These are phyloP conservation scores for Kazachstania psychrophila DNA, from an alignment of 805 yeast genomes.

Conservation along the genomic window DNA sequence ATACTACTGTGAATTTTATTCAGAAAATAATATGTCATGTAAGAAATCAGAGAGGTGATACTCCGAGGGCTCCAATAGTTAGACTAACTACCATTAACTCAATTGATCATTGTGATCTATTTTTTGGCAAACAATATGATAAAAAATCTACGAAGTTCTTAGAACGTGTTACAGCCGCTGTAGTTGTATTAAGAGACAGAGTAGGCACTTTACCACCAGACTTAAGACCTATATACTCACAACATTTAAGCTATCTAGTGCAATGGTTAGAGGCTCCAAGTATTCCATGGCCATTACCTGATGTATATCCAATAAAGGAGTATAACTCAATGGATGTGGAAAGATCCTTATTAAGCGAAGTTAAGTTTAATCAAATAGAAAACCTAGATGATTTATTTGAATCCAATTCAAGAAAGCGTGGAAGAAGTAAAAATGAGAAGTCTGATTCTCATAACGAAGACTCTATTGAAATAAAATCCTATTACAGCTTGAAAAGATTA, in stretches of 20 bases:
- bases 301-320: slow-evolving; percentile 50
- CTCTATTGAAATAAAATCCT: slow-evolving; percentile 18
- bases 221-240: slow-evolving; percentile 62
- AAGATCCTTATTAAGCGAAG: slow-evolving; percentile 64
- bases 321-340: slow-evolving; percentile 73
- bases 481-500: slow-evolving; percentile 53
- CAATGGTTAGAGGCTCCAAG: slow-evolving; percentile 47
- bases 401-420: slow-evolving; percentile 20
- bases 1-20: slow-evolving; percentile 30
- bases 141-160: slow-evolving; percentile 37
- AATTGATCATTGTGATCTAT: slow-evolving; percentile 67
- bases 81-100: slow-evolving; percentile 70
- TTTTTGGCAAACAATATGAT: slow-evolving; percentile 33
- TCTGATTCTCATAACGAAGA: slow-evolving; percentile 6
- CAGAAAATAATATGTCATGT: slow-evolving; percentile 24
- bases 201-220: slow-evolving; percentile 79
- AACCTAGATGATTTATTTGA: slow-evolving; percentile 35
- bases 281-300: slow-evolving; percentile 71
- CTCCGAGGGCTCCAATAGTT: slow-evolving; percentile 43
- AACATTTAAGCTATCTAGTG: slow-evolving; percentile 50
- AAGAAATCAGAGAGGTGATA: slow-evolving; percentile 22
- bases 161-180: slow-evolving; percentile 66
- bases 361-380: slow-evolving; percentile 41
- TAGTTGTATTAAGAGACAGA: slow-evolving; percentile 70
- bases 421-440: slow-evolving; percentile 12